Evolutionary conservation across 2,329 filamentous ascomycete genomes (phyloP), one percentile per base, ranked within the genome.

Genomic region (Ophiocordyceps sinensis): DNA sequence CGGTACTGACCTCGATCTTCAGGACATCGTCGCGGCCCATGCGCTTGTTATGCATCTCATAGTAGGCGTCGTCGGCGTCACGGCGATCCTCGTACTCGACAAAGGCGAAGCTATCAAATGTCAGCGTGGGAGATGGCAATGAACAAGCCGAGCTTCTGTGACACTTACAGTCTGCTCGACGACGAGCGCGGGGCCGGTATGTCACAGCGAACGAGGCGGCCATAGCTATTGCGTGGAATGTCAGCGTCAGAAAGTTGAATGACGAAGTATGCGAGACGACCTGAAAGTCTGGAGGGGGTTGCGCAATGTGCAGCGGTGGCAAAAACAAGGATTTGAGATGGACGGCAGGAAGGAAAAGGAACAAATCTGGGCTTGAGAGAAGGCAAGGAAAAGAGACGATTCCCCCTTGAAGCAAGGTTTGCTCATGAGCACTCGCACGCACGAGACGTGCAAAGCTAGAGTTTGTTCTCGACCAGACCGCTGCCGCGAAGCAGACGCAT

Each of bases 31-130:
- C 91, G 47, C 89, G 82, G 38, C 87, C 88, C 53, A 98, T 87
- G 51, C 89, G 86, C 77, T 95, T 95, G 72, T 96, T 96, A 61
- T 98, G 91, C 91, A 98, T 98, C 69, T 98, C 91, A 63, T 98
- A 86, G 62, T 98, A 98, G 38, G 91, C 91, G 68, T 98, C 91
- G 63, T 98, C 91, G 49, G 91, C 88, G 71, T 98, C 91, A 53
- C 91, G 88, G 55, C 89, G 85, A 63, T 88, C 93, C 70, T 98
- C 91, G 64, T 98, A 98, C 67, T 98, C 91, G 49, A 98, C 91
- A 62, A 98, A 98, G 31, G 91, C 91, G 63, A 98, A 98, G 52
- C 91, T 79, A 26, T 10, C 19, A 3, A 17, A 35, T 10, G 13
- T 15, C 32, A 26, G 14, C 14, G 38, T 51, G 29, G 47, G 43